Evolutionary conservation across 2,329 filamentous ascomycete species (phyloP).

Genomic region (Verticillium nonalfalfae): DNA sequence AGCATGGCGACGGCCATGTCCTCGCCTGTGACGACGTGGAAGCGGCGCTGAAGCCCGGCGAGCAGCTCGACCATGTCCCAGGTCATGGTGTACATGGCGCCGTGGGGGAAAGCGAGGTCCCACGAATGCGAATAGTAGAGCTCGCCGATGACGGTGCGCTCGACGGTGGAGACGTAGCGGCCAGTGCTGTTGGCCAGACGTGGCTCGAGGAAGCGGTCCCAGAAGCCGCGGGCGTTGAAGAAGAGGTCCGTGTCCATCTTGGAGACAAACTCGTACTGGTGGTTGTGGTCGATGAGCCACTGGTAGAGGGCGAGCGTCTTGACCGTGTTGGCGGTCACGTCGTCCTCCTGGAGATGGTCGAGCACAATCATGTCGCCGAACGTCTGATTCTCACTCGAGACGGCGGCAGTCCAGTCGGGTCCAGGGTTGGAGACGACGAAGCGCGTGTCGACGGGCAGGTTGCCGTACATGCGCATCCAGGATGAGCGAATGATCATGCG

Average conservation of each 20-base stretch:
- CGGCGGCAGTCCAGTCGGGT: constrained; percentile 15
- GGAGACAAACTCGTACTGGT: constrained; percentile 21
- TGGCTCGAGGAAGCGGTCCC: constrained; percentile 19
- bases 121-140: constrained; percentile 17
- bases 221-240: constrained; percentile 23
- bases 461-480: constrained; percentile 22
- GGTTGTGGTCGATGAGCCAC: constrained; percentile 16
- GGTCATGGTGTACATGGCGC: constrained; percentile 24
- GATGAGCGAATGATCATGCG: constrained; percentile 22
- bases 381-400: constrained; percentile 22
- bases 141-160: constrained; percentile 20
- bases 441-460: constrained; percentile 20
- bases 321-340: constrained; percentile 23
- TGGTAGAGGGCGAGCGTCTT: constrained; percentile 26
- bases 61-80: constrained; percentile 24
- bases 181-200: constrained; percentile 6
- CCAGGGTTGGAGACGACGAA: constrained; percentile 25
- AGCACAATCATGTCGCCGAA: constrained; percentile 26
- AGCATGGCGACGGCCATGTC: constrained; percentile 21
- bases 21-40: constrained; percentile 19
- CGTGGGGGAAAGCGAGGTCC: constrained; percentile 21
- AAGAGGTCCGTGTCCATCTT: constrained; percentile 25
- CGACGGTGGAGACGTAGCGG: constrained; percentile 8
- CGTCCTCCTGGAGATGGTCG: constrained; percentile 21
- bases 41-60: constrained; percentile 15